Base-by-base conservation (phyloP, 2,329 filamentous ascomycete species). In the Cryphonectria nitschkei region DNA sequence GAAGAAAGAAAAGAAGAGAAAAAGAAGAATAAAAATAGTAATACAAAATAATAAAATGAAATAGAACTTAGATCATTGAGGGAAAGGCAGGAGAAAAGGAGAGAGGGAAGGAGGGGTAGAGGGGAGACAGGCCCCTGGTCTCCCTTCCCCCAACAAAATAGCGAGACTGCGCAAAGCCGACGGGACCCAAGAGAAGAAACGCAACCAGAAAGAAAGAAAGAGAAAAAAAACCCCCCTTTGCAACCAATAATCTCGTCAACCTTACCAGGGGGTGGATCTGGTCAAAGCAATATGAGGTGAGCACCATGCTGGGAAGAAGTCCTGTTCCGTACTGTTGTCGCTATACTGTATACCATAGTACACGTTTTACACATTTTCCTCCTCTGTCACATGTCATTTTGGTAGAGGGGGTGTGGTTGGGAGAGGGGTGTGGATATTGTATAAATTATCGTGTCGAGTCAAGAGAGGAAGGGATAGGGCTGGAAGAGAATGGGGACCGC, bases 301-400 rank as follows among this genome's bases (percentile, higher is more conserved):
- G 19, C 22, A 16, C 43, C 16, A 19, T 7, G 22, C 43, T 46
- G 13, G 41, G 41, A 43, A 16, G 5, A 46, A 22, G 5, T 46
- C 22, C 43, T 22, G 43, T 50, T 19, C 43, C 43, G 43, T 50
- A n/a, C 46, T 50, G 46, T 50, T 50, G 46, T 7, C n/a, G 46
- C 34, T 50, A 62, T 62, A 62, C 34, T 61, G 16, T 62, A 11
- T 50, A 22, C 26, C 26, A 26, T 26, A 26, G 26, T 9, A 50
- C 46, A 50, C 46, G 7, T 8, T 26, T 37, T 26, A 26, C 26
- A 26, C 26, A 37, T 9, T 37, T 37, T 19, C 6, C 46, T 22
- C 34, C 34, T 37, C 14, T 62, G 32, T 62, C 58, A 62, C 58
- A 62, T 62, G 58, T 62, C 58, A 62, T 37, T 62, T 37, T 32